Evolutionary conservation across 345 rosid species (phyloP).

Genomic region (Clarkia xantiana): DNA sequence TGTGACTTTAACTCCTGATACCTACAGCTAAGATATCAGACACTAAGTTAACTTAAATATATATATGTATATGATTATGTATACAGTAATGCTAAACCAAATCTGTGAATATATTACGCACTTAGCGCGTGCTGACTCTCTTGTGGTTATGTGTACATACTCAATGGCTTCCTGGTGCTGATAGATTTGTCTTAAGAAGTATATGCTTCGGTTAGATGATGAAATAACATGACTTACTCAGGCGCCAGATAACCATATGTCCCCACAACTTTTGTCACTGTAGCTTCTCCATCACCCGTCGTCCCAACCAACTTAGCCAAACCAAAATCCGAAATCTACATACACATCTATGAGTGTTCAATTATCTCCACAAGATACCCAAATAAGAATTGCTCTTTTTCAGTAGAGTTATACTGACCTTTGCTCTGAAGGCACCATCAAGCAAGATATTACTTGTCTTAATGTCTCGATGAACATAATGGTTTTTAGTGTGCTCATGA

Average conservation of each 20-base stretch:
- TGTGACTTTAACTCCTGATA: too few relatives aligned
- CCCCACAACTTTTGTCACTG: slow-evolving; percentile 90
- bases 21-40: too few relatives aligned
- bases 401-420: slow-evolving; percentile 37
- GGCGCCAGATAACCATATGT: slow-evolving; percentile 94
- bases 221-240: slow-evolving; percentile 40
- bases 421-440: slow-evolving; percentile 72
- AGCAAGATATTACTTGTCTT: slow-evolving; percentile 90
- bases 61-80: too few relatives aligned
- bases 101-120: too few relatives aligned
- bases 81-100: too few relatives aligned
- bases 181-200: too few relatives aligned
- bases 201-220: too few relatives aligned
- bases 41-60: too few relatives aligned
- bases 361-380: background rate
- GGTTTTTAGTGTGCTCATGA: slow-evolving; percentile 90
- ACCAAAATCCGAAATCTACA: slow-evolving; percentile 91
- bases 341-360: background rate
- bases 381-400: too few relatives aligned
- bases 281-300: slow-evolving; percentile 63
- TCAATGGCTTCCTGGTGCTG: too few relatives aligned
- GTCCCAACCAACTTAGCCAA: slow-evolving; percentile 78
- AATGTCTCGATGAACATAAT: slow-evolving; percentile 91
- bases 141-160: too few relatives aligned
- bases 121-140: too few relatives aligned